Evolutionary conservation across 1,284 basidiomycete species (phyloP).

Genomic region (Malassezia obtusa): DNA sequence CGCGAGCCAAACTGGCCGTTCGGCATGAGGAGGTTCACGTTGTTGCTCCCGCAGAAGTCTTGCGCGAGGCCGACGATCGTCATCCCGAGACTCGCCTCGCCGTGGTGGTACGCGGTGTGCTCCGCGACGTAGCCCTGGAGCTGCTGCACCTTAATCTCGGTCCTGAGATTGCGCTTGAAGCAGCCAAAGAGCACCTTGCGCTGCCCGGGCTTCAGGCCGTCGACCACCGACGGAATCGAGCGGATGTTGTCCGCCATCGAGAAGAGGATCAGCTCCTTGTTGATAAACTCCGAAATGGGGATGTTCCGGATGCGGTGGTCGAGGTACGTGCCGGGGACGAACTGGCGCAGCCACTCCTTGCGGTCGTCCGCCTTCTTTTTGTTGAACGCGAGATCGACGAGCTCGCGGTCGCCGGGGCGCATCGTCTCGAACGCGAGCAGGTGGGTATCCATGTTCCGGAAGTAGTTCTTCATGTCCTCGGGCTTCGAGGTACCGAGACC

Average conservation of each 20-base stretch:
- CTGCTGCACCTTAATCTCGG: constrained; percentile 92
- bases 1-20: constrained; percentile 90
- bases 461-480: constrained; percentile 83
- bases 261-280: constrained; percentile 94
- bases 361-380: constrained; percentile 99
- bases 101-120: constrained; percentile 92
- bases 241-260: constrained; percentile 97
- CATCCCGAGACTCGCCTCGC: constrained; percentile 71
- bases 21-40: constrained; percentile 78
- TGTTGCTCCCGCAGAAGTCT: constrained; percentile 90
- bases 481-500: constrained; percentile 91
- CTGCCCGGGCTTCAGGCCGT: constrained; percentile 98
- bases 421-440: constrained; percentile 81
- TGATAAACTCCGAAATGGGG: constrained; percentile 87
- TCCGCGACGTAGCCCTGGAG: constrained; percentile 89
- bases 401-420: constrained; percentile 69
- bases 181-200: constrained; percentile 91
- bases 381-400: constrained; percentile 97
- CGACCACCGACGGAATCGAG: constrained; percentile 73
- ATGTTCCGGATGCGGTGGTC: constrained; percentile 82
- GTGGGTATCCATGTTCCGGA: constrained; percentile 81
- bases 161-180: constrained; percentile 86
- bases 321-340: constrained; percentile 91
- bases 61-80: constrained; percentile 94
- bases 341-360: constrained; percentile 94